Conservation (phyloP, 306 rosid genomes). For the Prunus padus region DNA sequence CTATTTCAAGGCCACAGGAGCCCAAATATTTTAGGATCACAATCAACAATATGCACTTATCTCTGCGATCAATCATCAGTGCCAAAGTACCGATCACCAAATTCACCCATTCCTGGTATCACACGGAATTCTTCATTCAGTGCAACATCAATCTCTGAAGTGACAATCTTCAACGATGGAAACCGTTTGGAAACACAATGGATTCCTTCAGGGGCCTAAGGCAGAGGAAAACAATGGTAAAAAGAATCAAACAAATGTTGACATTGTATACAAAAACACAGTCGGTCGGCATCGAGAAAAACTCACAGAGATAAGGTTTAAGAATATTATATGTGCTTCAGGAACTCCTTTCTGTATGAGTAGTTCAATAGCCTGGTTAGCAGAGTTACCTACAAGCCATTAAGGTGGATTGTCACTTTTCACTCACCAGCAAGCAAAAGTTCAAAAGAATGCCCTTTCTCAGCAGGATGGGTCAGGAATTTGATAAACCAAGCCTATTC, state of each 20-base stretch:
- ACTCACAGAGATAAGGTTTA: constrained; percentile 93
- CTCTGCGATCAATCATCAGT: constrained; percentile 51
- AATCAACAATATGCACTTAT: background rate
- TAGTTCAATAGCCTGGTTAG: constrained; percentile 92
- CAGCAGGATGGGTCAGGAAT: background rate
- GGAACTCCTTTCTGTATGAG: constrained; percentile 96
- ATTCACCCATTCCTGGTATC: constrained; percentile 91
- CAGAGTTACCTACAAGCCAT: constrained; percentile 74
- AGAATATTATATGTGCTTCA: constrained; percentile 84
- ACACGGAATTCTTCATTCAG: constrained; percentile 82
- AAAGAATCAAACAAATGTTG: constrained; percentile 3
- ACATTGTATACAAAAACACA: background rate
- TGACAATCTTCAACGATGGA: constrained; percentile 85
- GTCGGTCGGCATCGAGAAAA: constrained; percentile 16
- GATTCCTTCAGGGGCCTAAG: constrained; percentile 97
- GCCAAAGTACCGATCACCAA: constrained; percentile 95
- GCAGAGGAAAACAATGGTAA: constrained; percentile 2
- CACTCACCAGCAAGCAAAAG: constrained; percentile 18
- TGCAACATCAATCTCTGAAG: constrained; percentile 88
- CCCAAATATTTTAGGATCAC: background rate
- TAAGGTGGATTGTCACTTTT: constrained; percentile 17
- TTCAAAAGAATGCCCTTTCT: background rate
- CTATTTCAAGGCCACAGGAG: constrained; percentile 7
- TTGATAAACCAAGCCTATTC: background rate
- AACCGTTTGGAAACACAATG: constrained; percentile 83